Percentiles rank a stretch among this genome's conserved stretches.
Evolutionary conservation across 225 moss, liverwort and hornwort genomes (phyloP).

Genomic region (Physcomitrium patens): DNA sequence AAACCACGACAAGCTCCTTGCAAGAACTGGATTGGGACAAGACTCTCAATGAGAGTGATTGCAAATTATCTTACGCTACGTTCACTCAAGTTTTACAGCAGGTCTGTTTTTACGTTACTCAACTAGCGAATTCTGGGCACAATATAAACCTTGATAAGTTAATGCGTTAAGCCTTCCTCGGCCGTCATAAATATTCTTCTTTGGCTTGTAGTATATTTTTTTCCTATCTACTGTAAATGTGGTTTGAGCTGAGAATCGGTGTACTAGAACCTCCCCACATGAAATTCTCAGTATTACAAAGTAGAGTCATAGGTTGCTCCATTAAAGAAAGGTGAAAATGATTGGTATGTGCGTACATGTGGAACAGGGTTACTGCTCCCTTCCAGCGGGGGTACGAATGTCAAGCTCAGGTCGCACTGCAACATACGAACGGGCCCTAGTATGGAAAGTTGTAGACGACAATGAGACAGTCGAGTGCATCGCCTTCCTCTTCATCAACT

Average conservation of each 20-base stretch:
- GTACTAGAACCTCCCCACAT: background rate
- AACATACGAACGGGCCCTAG: constrained; percentile 74
- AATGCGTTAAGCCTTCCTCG: too few species aligned
- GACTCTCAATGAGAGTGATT: constrained; percentile 76
- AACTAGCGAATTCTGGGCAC: background rate
- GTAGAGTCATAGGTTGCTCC: too few species aligned
- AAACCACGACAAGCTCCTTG: constrained; percentile 65
- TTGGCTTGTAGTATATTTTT: too few species aligned
- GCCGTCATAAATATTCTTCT: too few species aligned
- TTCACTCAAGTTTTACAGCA: constrained; percentile 84
- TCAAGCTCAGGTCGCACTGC: constrained; percentile 69
- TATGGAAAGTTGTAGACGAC: constrained; percentile 84
- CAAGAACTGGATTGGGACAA: constrained; percentile 85
- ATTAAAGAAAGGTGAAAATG: background rate
- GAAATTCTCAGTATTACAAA: background rate
- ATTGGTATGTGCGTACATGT: background rate
- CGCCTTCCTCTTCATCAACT: constrained; percentile 82
- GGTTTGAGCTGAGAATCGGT: too few species aligned
- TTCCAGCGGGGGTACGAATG: constrained; percentile 73
- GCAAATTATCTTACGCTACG: constrained; percentile 67
- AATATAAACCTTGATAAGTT: background rate
- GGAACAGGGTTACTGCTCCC: constrained; percentile 68
- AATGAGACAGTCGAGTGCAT: constrained; percentile 74
- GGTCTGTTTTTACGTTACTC: constrained; percentile 35
- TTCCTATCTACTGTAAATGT: too few species aligned